A percentile compares a stretch with the other conserved stretches of the same genome.
These are phyloP conservation scores for Madurella fahalii DNA, from an alignment of 2,329 filamentous ascomycete genomes.

Conservation along the genomic window DNA sequence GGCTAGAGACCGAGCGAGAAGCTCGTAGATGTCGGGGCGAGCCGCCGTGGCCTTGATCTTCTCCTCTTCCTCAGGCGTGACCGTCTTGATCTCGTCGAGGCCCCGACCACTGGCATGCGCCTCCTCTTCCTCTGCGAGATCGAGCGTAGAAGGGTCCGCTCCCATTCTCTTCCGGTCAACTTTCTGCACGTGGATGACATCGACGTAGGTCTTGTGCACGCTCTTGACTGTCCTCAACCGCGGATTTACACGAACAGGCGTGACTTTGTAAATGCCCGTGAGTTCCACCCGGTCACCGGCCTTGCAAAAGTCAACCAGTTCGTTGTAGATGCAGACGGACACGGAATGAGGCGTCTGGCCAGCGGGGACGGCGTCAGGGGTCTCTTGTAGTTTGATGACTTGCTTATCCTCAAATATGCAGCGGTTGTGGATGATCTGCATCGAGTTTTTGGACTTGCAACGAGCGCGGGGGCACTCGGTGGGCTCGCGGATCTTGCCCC, in stretches of 20 bases:
- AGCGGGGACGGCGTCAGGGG: constrained; percentile 87
- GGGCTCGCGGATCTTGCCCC: constrained; percentile 93
- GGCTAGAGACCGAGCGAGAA: constrained; percentile 83
- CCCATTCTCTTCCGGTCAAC: constrained; percentile 93
- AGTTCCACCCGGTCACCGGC: constrained; percentile 94
- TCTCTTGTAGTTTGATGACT: constrained; percentile 97
- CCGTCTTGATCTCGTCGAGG: constrained; percentile 77
- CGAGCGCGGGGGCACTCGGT: constrained; percentile 79
- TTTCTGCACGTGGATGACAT: constrained; percentile 93
- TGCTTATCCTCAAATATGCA: constrained; percentile 96
- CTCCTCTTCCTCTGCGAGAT: constrained; percentile 71
- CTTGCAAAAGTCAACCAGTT: constrained; percentile 96
- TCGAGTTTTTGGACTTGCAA: constrained; percentile 85
- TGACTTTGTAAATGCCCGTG: constrained; percentile 95
- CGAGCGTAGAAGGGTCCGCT: constrained; percentile 82
- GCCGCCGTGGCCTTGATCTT: constrained; percentile 79
- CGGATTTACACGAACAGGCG: constrained; percentile 88
- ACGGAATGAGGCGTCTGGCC: constrained; percentile 97
- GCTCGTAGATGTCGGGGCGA: constrained; percentile 85
- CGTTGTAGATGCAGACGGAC: constrained; percentile 92
- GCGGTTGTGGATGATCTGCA: constrained; percentile 97
- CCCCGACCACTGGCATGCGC: constrained; percentile 64
- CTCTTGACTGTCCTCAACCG: constrained; percentile 89
- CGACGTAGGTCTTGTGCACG: constrained; percentile 96
- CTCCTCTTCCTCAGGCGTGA: constrained; percentile 80